Evolutionary conservation across 495 filamentous ascomycete genomes (phyloP).

Genomic region (Hamigera avellanea): DNA sequence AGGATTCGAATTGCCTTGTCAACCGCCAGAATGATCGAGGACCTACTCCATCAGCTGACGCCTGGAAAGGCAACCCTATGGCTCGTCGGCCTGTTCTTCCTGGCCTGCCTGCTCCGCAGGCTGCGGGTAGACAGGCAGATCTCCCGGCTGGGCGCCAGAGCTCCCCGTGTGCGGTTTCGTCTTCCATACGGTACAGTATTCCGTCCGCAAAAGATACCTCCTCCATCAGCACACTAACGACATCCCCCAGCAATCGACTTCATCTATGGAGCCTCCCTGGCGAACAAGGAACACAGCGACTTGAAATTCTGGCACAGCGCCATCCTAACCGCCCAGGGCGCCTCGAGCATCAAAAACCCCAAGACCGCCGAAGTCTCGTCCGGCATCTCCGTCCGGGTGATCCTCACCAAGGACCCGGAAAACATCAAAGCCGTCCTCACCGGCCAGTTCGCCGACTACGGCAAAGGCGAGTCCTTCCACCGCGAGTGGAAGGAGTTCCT

Average conservation of each 20-base stretch:
- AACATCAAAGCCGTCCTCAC: conserved; percentile 73
- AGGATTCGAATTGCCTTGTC: too few relatives aligned
- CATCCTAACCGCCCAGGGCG: conserved; percentile 29
- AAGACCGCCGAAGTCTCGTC: conserved; percentile 51
- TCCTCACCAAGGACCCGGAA: conserved; percentile 55
- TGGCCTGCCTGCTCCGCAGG: conserved; percentile 16
- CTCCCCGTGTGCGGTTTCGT: conserved; percentile 19
- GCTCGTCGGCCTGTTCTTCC: conserved; percentile 14
- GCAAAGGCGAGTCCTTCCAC: conserved; percentile 62
- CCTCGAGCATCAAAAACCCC: conserved; percentile 11
- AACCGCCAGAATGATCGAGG: conserved; percentile 22
- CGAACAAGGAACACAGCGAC: conserved; percentile 39
- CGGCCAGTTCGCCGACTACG: conserved; percentile 55
- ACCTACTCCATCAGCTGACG: conserved; percentile 16
- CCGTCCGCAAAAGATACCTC: conserved; percentile 1
- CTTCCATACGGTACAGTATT: conserved; percentile 29
- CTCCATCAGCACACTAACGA: conserved; percentile 8
- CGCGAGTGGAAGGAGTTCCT: conserved; percentile 60
- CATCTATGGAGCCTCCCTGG: conserved; percentile 38
- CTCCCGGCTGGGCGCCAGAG: conserved; percentile 23
- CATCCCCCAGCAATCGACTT: conserved; percentile 46
- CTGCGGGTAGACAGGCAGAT: conserved; percentile 21
- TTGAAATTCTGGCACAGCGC: conserved; percentile 46
- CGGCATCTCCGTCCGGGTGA: conserved; percentile 38
- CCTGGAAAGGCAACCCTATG: conserved; percentile 14